phyloP scores from a whole-genome alignment of 2,329 filamentous ascomycete species.

The Penicillium sp. region DNA sequence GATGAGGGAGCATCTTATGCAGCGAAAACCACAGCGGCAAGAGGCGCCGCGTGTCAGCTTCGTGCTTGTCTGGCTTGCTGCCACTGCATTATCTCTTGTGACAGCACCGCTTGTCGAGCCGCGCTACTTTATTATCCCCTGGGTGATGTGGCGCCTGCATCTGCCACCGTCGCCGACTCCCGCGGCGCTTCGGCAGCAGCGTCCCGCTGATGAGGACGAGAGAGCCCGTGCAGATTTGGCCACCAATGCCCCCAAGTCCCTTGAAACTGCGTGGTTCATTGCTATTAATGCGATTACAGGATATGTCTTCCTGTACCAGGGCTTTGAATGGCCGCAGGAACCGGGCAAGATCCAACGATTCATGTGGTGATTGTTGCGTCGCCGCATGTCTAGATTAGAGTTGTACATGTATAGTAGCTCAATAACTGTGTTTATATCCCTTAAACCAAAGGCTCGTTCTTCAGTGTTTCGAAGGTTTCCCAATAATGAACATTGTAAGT shows the following conservation, averaged over 20 bases:
- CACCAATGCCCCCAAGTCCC: constrained; percentile 29
- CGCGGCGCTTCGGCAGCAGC: constrained; percentile 26
- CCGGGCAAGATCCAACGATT: constrained; percentile 56
- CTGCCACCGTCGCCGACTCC: constrained; percentile 52
- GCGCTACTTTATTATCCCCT: constrained; percentile 91
- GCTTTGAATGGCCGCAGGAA: constrained; percentile 56
- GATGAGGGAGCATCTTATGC: constrained; percentile 28
- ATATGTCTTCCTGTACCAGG: constrained; percentile 54
- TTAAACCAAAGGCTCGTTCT: not conserved
- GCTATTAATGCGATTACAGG: constrained; percentile 50
- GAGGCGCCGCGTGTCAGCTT: constrained; percentile 47
- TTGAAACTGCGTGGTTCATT: constrained; percentile 58
- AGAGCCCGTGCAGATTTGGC: constrained; percentile 26
- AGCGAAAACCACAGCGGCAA: constrained; percentile 29
- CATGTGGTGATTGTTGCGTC: constrained; percentile 48
- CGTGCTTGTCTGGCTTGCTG: constrained; percentile 59
- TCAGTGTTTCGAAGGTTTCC: not conserved
- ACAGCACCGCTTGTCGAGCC: constrained; percentile 92
- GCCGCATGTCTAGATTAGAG: not conserved
- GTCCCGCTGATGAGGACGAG: constrained; percentile 20
- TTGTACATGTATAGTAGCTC: constrained; percentile 3
- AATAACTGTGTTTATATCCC: not conserved
- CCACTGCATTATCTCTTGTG: constrained; percentile 72
- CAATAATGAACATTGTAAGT: not conserved
- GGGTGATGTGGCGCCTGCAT: constrained; percentile 85